Base-by-base conservation (phyloP, 202 grass and related monocot species). In the Dendrocalamus latiflorus region DNA sequence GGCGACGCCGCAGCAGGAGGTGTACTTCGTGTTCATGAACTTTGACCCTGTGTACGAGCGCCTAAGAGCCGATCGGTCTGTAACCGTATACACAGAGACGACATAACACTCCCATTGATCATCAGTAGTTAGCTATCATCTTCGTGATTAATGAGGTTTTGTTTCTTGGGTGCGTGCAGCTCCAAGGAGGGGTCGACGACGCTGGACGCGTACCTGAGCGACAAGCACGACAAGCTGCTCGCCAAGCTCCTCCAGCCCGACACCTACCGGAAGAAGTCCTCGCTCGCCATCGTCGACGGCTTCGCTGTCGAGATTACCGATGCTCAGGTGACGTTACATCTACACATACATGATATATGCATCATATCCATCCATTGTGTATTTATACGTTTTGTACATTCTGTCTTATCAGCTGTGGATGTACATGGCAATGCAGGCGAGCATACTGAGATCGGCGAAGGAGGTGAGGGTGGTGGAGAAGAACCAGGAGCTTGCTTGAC, bases 11-110 rank as follows among this genome's bases (percentile, higher is more conserved):
- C 82, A 88, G 26, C 61, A 87, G 45, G 97, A 99, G 87, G 91
- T 99, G 11, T 99, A 96, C 86, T 99, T 96, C 78, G 97, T 99
- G 43, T 99, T 99, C 93, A 96, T 99, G 97, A 99, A 99, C 83
- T 99, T 94, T 61, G 97, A 99, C 78, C 87, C 88, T 6, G 86
- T 90, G 47, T 99, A 99, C 38, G 91, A 96, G 59, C 89, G 91
- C 76, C 91, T 96, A 16, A 87, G 88, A 61, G 87, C 87, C 17
- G 85, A 99, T 82, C 83, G 93, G 96, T 94, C 42, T 20, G 81
- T 82, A 33, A 30, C 13, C 8, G 65, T 37, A 50, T 8, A 44
- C 17, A 8, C 26, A 63, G 14, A n/a, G 12, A 22, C 28, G 20
- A 13, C 16, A 43, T 74, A 26, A 71, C 17, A 28, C 4, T 28